phyloP scores from a whole-genome alignment of 345 rosid species.

The Bretschneidera sinensis region DNA sequence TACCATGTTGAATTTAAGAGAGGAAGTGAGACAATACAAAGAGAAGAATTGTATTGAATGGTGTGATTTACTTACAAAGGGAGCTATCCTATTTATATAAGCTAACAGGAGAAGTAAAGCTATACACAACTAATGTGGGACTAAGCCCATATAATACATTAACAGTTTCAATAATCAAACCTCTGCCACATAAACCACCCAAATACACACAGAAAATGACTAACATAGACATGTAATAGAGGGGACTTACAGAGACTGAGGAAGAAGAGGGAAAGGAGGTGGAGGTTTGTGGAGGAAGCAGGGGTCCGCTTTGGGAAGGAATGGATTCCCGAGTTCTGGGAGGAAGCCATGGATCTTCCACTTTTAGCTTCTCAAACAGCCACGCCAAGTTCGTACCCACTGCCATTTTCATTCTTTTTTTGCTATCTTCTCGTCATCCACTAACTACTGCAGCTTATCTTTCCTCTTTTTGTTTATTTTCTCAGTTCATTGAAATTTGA shows the following conservation, averaged over 20 bases:
- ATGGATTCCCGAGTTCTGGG: constrained; percentile 80
- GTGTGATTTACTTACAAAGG: too few species aligned
- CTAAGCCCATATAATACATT: too few species aligned
- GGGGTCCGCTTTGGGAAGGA: constrained; percentile 44
- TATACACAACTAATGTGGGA: too few species aligned
- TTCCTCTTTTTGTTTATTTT: too few species aligned
- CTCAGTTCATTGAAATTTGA: too few species aligned
- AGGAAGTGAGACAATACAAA: too few species aligned
- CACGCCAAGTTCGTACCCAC: constrained; percentile 47
- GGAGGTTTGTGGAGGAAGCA: constrained; percentile 17
- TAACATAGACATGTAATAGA: neutral
- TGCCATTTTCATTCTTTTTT: constrained; percentile 35
- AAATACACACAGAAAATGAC: too few species aligned
- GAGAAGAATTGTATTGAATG: too few species aligned
- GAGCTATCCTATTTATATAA: too few species aligned
- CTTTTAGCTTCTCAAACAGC: constrained; percentile 58
- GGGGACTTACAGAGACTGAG: constrained; percentile 56
- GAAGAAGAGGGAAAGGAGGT: constrained; percentile 28
- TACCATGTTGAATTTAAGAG: too few species aligned
- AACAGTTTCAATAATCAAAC: neutral
- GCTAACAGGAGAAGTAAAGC: too few species aligned
- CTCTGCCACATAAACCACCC: neutral
- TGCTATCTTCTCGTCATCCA: neutral
- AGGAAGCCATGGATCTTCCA: constrained; percentile 79
- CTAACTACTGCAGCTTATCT: neutral